These are phyloP conservation scores for Paspalum notatum DNA, from an alignment of 176 grass and related monocot genomes.

Conservation along the genomic window DNA sequence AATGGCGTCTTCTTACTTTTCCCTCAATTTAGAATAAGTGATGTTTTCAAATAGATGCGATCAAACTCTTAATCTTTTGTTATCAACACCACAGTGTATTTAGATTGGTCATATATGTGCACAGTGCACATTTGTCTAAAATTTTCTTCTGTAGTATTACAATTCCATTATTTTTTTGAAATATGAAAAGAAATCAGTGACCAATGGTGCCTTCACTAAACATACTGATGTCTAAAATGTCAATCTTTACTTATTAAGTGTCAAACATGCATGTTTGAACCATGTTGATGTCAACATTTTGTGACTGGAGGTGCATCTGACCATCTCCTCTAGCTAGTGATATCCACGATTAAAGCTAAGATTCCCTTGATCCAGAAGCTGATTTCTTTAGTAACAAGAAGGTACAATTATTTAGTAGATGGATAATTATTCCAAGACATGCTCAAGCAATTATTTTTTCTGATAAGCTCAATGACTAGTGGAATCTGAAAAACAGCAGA, in stretches of 20 bases:
- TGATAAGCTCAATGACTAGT: slow-evolving; percentile 16
- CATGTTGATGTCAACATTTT: not conserved
- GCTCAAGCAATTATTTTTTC: slow-evolving; percentile 15
- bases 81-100: not conserved
- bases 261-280: not conserved
- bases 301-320: slow-evolving; percentile 7
- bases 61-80: not conserved
- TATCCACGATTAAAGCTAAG: slow-evolving; percentile 36
- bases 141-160: not conserved
- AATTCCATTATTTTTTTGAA: not conserved
- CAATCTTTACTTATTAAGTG: not conserved
- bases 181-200: not conserved
- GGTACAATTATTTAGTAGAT: slow-evolving; percentile 21
- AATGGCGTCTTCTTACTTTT: slow-evolving; percentile 21
- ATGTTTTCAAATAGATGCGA: not conserved
- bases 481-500: not conserved
- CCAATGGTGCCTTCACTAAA: not conserved
- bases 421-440: slow-evolving; percentile 24
- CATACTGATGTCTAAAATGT: not conserved
- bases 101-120: not conserved
- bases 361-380: slow-evolving; percentile 29
- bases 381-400: slow-evolving; percentile 23
- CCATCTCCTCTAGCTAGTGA: slow-evolving; percentile 26
- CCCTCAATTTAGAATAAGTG: not conserved
- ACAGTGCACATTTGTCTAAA: not conserved